A percentile compares a stretch with the other conserved stretches of the same genome.
phyloP scores from a whole-genome alignment of 768 basidiomycete genomes.

The Kwoniella bestiolae region DNA sequence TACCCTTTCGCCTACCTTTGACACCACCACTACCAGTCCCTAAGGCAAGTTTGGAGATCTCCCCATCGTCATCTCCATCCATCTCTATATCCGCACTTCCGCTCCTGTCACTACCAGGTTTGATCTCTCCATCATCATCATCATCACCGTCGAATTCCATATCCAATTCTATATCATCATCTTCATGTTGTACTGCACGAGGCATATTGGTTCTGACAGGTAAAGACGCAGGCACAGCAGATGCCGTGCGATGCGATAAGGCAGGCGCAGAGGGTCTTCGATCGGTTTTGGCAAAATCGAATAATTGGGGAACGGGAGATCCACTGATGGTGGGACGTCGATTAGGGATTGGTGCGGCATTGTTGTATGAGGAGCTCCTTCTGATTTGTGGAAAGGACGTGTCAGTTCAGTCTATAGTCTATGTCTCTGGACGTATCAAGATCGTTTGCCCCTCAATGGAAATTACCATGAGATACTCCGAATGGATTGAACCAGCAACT shows the following conservation, averaged over 20 bases:
- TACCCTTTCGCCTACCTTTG: slow-evolving; percentile 73
- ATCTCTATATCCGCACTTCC: slow-evolving; percentile 45
- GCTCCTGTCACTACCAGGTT: slow-evolving; percentile 32
- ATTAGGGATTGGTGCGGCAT: slow-evolving; percentile 32
- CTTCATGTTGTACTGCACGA: slow-evolving; percentile 14
- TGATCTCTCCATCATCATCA: slow-evolving; percentile 35
- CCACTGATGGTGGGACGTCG: slow-evolving; percentile 32
- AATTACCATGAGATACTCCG: too few relatives aligned
- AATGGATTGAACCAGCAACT: too few relatives aligned
- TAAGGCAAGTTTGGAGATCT: slow-evolving; percentile 45
- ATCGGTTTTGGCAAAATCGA: slow-evolving; percentile 53
- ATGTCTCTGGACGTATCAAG: too few relatives aligned
- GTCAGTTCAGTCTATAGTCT: too few relatives aligned
- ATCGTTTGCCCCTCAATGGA: too few relatives aligned
- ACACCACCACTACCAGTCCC: slow-evolving; percentile 56
- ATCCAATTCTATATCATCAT: slow-evolving; percentile 53
- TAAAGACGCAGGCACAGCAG: slow-evolving; percentile 41
- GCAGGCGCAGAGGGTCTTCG: slow-evolving; percentile 33
- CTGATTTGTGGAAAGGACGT: too few relatives aligned
- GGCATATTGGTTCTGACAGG: slow-evolving; percentile 24
- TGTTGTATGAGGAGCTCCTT: slow-evolving; percentile 32
- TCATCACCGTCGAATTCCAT: slow-evolving; percentile 49
- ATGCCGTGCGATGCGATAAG: slow-evolving; percentile 11
- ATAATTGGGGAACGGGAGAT: slow-evolving; percentile 45
- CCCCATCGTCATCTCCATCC: slow-evolving; percentile 47